Base-by-base conservation (phyloP, 495 filamentous ascomycete genomes). In the Neurospora discreta region DNA sequence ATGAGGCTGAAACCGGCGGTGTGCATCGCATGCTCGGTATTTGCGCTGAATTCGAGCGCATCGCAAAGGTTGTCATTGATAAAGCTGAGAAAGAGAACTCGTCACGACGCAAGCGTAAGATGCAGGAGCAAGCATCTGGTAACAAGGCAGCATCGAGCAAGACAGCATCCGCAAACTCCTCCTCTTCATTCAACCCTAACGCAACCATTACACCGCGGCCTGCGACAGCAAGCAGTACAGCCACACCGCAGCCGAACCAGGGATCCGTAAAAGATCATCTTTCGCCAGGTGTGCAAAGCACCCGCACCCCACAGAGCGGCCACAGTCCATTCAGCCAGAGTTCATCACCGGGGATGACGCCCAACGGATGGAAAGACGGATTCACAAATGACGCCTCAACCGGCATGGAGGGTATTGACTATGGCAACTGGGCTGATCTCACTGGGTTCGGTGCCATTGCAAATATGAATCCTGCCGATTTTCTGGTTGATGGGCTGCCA, bases 21-120 rank as follows among this genome's bases (percentile, higher is more conserved):
- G 92, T 98, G 68, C 91, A 91, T 79, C 91, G 95, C 44, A 98
- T 99, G 94, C 86, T 98, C 39, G 88, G 89, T 70, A 90, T 99
- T 6, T 97, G 94, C 81, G 88, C 93, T 20, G 95, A 98, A 76
- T 99, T 99, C 73, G 93, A 98, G 75, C 87, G 96, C 73, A 98
- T 99, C 74, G 93, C 94, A 60, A 93, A 91, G 78, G 89, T 94
- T 23, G 94, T 98, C 15, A 88, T 98, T 41, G 94, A 98, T 65
- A 96, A 93, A 76, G 86, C 92, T 1, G 95, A 98, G 73, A 91
- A 90, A 76, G 94, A 98, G 42, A 84, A 88, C 30, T 85, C 89
- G 11, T 89, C 89, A 3, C 87, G 90, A 74, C 88, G 92, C 72
- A 98, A 98, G 82, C 88, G 95, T 69, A 93, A 96, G 88, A 88